Conservation (phyloP, 345 rosid genomes). For the Combretum micranthum region DNA sequence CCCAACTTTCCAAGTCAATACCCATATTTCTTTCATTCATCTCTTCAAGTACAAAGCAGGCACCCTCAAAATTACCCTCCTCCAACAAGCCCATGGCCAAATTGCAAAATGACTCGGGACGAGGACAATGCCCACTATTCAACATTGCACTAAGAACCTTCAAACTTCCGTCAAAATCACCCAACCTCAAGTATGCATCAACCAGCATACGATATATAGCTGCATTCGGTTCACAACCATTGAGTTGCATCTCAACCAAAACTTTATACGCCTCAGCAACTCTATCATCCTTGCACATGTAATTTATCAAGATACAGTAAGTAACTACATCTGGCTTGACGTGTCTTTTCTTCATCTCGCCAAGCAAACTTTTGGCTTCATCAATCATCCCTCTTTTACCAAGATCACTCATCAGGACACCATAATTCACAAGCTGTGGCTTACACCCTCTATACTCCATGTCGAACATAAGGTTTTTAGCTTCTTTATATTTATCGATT, state of each 20-base stretch:
- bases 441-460: constrained; percentile 92
- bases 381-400: constrained; percentile 75
- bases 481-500: constrained; percentile 48
- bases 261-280: constrained; percentile 53
- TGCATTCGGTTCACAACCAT: constrained; percentile 74
- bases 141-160: constrained; percentile 70
- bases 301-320: constrained; percentile 66
- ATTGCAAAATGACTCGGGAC: constrained; percentile 38
- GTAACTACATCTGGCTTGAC: constrained; percentile 72
- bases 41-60: constrained; percentile 63
- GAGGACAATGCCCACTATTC: constrained; percentile 54
- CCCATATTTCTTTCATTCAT: constrained; percentile 60
- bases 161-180: constrained; percentile 68
- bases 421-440: constrained; percentile 51
- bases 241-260: constrained; percentile 66
- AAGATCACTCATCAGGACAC: constrained; percentile 78
- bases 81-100: constrained; percentile 47
- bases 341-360: constrained; percentile 75
- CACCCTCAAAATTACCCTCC: constrained; percentile 49
- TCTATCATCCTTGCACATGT: constrained; percentile 58
- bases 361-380: constrained; percentile 50
- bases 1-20: constrained; percentile 47
- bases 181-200: constrained; percentile 60
- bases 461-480: constrained; percentile 38
- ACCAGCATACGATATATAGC: constrained; percentile 80